Percentiles rank a stretch among this genome's conserved stretches.
phyloP scores from a whole-genome alignment of 176 grass and related monocot genomes.

The Tillandsia leiboldiana region DNA sequence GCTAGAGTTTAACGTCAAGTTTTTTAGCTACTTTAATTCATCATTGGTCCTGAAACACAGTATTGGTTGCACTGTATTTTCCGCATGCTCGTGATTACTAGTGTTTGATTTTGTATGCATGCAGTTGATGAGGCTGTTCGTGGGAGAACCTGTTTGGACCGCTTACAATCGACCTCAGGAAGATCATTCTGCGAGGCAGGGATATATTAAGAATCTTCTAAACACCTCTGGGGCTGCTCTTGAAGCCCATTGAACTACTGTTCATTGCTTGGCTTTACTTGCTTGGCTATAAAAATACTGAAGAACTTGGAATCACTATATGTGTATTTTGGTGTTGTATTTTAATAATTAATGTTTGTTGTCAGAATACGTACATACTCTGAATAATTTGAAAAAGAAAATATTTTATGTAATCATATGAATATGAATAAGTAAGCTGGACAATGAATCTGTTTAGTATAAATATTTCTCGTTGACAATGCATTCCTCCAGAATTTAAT shows the following conservation, averaged over 20 bases:
- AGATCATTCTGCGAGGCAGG: slow-evolving; percentile 65
- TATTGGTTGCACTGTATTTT: background rate
- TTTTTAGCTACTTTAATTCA: too few species aligned
- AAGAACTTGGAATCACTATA: background rate
- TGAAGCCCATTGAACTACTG: slow-evolving; percentile 42
- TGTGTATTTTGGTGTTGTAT: background rate
- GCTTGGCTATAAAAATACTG: background rate
- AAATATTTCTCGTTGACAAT: too few species aligned
- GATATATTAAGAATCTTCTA: slow-evolving; percentile 54
- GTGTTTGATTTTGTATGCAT: slow-evolving; percentile 10
- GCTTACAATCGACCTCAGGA: slow-evolving; percentile 78
- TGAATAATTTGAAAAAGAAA: too few species aligned
- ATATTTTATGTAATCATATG: too few species aligned
- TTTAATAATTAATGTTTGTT: background rate
- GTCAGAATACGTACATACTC: background rate
- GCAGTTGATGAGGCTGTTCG: slow-evolving; percentile 89
- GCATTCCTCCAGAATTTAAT: too few species aligned
- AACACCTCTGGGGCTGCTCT: slow-evolving; percentile 46
- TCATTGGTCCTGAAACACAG: too few species aligned
- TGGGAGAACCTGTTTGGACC: slow-evolving; percentile 67
- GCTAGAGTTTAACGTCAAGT: too few species aligned
- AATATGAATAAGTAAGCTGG: too few species aligned
- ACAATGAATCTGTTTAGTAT: too few species aligned
- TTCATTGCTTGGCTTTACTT: slow-evolving; percentile 4
- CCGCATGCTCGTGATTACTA: background rate